Base-by-base conservation (phyloP, 495 filamentous ascomycete genomes). In the Ascodesmis nigricans region DNA sequence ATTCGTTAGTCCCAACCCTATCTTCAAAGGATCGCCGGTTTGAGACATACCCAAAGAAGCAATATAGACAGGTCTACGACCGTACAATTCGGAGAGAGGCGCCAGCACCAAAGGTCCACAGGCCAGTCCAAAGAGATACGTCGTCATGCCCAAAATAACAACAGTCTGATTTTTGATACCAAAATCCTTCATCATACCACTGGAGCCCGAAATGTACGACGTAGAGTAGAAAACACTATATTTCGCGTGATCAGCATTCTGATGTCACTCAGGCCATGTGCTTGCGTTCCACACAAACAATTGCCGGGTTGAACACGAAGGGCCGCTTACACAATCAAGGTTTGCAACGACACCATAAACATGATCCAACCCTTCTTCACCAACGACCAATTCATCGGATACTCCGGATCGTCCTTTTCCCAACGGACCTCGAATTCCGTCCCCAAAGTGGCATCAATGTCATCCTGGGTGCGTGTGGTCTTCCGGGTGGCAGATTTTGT, bases 191-290 rank as follows among this genome's bases (percentile, higher is more conserved):
- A 70, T 67, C 50, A 91, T 63, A 1, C 72, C 67, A 0, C 67
- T 58, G 15, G 69, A 64, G 20, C 67, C 71, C 0, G 73, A 67
- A 10, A 78, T 77, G 54, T 83, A 91, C 37, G 70, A 75, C 2
- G 82, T 91, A 9, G 71, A 78, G 53, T 84, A 87, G n/a, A 91
- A 56, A 16, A 91, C 75, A 19, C 65, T 67, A 36, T 5, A 18
- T 9, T n/a, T n/a, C n/a, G n/a, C n/a, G n/a, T n/a, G n/a, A n/a
- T n/a, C n/a, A n/a, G n/a, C n/a, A n/a, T n/a, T n/a, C n/a, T n/a
- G n/a, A n/a, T n/a, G n/a, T n/a, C n/a, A n/a, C n/a, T n/a, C n/a
- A n/a, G n/a, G n/a, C n/a, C n/a, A n/a, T n/a, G n/a, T n/a, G n/a
- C n/a, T n/a, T n/a, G n/a, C n/a, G n/a, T n/a, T n/a, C n/a, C n/a